These are phyloP conservation scores for Wickerhamiella galacta DNA, from an alignment of 805 yeast species.

Conservation along the genomic window DNA sequence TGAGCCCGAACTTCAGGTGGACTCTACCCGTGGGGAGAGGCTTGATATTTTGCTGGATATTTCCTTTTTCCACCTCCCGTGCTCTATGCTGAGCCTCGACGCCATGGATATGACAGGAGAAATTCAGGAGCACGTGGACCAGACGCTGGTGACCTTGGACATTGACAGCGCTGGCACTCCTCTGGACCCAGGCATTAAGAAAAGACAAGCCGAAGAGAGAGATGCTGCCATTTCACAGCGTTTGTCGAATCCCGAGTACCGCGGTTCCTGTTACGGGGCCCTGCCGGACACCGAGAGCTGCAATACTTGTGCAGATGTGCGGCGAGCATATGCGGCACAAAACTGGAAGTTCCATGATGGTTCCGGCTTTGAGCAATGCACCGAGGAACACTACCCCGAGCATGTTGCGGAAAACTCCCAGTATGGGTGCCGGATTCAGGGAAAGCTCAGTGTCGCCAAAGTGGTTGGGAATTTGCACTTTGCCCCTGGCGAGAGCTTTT, in stretches of 20 bases:
- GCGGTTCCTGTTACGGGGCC: constrained; percentile 88
- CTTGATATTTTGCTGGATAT: constrained; percentile 69
- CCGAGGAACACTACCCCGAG: constrained; percentile 67
- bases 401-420: constrained; percentile 37
- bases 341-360: constrained; percentile 92
- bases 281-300: constrained; percentile 55
- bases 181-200: constrained; percentile 27
- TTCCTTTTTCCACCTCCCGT: constrained; percentile 71
- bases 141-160: constrained; percentile 59
- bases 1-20: constrained; percentile 77
- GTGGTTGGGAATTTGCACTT: constrained; percentile 85
- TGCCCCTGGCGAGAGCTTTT: constrained; percentile 80
- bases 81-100: constrained; percentile 64
- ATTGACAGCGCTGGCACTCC: constrained; percentile 37
- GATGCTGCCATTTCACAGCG: constrained; percentile 17
- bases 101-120: constrained; percentile 84
- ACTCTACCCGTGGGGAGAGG: constrained; percentile 43
- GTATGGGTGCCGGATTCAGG: constrained; percentile 83
- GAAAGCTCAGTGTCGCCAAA: constrained; percentile 63
- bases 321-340: constrained; percentile 53
- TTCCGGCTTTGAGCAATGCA: constrained; percentile 74
- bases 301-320: constrained; percentile 69
- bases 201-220: constrained; percentile 25
- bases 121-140: constrained; percentile 51
- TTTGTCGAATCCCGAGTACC: constrained; percentile 30